phyloP scores from a whole-genome alignment of 768 basidiomycete species.

The Boletus vinaceobasis region DNA sequence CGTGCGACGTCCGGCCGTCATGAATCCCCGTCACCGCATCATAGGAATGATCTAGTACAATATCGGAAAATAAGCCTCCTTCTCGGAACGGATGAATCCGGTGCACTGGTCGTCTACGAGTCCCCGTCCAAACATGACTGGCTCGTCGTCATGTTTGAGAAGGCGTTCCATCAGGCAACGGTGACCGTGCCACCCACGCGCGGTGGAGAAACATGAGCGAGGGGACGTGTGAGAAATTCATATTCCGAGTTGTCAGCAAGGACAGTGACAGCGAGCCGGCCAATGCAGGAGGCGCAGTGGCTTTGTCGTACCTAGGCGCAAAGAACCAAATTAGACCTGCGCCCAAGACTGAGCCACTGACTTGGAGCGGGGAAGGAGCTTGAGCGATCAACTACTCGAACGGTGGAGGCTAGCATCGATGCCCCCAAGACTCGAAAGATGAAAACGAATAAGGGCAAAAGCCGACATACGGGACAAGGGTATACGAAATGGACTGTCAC shows the following conservation, averaged over 20 bases:
- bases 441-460: no score
- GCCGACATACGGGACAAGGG: no score
- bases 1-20: conserved; percentile 5
- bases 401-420: background rate
- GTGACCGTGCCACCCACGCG: no score
- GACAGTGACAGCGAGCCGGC: background rate
- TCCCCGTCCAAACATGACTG: background rate
- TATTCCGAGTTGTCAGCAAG: background rate
- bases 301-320: background rate
- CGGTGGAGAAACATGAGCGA: background rate
- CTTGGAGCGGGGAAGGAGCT: background rate
- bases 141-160: background rate
- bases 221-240: background rate
- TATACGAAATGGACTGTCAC: background rate
- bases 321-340: background rate
- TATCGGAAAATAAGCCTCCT: background rate
- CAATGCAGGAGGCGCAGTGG: background rate
- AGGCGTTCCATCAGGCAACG: background rate
- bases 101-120: background rate
- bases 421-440: background rate
- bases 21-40: background rate
- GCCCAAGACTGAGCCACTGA: background rate
- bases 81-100: background rate
- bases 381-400: background rate
- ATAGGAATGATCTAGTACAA: background rate